phyloP scores from a whole-genome alignment of 2,329 filamentous ascomycete genomes.

The Arthroderma uncinatum region DNA sequence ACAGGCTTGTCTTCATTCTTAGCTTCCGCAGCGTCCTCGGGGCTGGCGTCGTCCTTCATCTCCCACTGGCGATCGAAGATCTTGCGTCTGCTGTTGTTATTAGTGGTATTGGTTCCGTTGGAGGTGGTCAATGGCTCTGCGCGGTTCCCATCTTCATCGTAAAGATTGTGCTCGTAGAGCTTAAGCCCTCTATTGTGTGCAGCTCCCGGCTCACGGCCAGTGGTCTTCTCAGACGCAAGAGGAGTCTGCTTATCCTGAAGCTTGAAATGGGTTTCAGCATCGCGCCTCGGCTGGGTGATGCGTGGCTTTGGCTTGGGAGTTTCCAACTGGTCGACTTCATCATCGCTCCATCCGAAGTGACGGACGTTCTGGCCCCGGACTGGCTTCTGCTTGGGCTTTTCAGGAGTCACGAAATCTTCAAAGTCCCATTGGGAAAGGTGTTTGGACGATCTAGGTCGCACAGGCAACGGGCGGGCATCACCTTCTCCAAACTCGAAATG shows the following conservation, averaged over 20 bases:
- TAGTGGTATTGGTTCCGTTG: slow-evolving; percentile 36
- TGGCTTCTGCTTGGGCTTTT: slow-evolving; percentile 55
- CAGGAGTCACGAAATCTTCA: slow-evolving; percentile 73
- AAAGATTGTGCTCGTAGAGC: slow-evolving; percentile 68
- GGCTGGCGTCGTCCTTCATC: slow-evolving; percentile 53
- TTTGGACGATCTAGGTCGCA: slow-evolving; percentile 12
- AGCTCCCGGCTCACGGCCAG: slow-evolving; percentile 32
- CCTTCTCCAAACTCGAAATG: slow-evolving; percentile 39
- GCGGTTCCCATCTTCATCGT: slow-evolving; percentile 45
- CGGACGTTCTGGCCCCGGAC: slow-evolving; percentile 58
- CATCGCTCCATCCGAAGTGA: slow-evolving; percentile 64
- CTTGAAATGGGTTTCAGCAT: slow-evolving; percentile 74
- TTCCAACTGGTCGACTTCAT: slow-evolving; percentile 39
- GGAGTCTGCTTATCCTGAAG: slow-evolving; percentile 63
- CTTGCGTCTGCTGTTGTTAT: slow-evolving; percentile 61
- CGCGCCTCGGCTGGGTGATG: slow-evolving; percentile 59
- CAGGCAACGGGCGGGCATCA: background rate
- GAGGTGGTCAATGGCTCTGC: slow-evolving; percentile 49
- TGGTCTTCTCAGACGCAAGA: slow-evolving; percentile 36
- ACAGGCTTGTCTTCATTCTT: slow-evolving; percentile 7
- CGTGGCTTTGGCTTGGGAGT: slow-evolving; percentile 42
- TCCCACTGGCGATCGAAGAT: slow-evolving; percentile 69
- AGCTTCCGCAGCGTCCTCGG: slow-evolving; percentile 29
- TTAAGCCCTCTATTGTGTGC: slow-evolving; percentile 56
- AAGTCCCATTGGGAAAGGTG: slow-evolving; percentile 75